Percentiles rank a stretch among this genome's conserved stretches.
Conservation (phyloP, 495 filamentous ascomycete species). For the Penicillium samsonianum region DNA sequence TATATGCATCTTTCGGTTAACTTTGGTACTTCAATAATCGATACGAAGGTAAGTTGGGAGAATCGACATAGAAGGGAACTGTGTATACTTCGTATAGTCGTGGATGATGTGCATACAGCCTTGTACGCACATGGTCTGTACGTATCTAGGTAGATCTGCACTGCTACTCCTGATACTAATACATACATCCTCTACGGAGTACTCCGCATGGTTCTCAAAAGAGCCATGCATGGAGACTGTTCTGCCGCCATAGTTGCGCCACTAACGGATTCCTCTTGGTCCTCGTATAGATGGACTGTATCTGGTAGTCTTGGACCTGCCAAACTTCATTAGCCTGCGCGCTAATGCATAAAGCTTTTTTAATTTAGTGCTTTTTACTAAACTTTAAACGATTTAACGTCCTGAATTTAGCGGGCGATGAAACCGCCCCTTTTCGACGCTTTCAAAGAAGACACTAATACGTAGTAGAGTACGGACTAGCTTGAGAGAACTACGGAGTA, state of each 20-base stretch:
- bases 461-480: neutral
- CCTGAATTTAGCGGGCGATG: neutral
- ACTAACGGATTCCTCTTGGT: too few species aligned
- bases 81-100: neutral
- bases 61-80: too few species aligned
- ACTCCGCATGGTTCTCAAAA: too few species aligned
- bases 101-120: neutral
- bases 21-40: neutral
- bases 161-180: neutral
- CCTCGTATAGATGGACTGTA: too few species aligned
- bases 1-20: neutral
- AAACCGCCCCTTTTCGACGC: neutral
- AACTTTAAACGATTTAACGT: neutral
- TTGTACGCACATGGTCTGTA: neutral
- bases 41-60: neutral
- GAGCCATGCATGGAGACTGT: too few species aligned
- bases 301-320: neutral
- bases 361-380: neutral
- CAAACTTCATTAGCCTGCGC: conserved; percentile 7
- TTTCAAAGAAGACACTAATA: neutral
- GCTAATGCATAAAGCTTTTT: neutral
- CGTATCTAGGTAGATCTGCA: neutral
- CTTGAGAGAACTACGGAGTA: neutral
- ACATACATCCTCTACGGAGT: too few species aligned
- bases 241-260: too few species aligned